Evolutionary conservation across 2,329 filamentous ascomycete species (phyloP).

Genomic region (Penicillium sumatraense): DNA sequence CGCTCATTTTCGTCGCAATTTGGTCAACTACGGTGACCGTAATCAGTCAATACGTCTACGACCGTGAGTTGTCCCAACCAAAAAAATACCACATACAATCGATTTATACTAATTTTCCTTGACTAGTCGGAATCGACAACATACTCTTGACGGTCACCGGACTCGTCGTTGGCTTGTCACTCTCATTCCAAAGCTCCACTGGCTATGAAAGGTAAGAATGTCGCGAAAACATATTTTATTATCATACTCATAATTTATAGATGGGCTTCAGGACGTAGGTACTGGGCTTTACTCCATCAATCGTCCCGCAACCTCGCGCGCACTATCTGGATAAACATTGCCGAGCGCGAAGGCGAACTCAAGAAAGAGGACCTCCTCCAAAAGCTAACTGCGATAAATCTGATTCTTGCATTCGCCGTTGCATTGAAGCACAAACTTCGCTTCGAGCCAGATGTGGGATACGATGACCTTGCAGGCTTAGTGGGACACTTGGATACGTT

Average conservation of each 20-base stretch:
- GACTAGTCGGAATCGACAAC: conserved; percentile 61
- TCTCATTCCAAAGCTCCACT: conserved; percentile 76
- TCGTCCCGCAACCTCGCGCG: conserved; percentile 65
- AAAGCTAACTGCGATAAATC: conserved; percentile 76
- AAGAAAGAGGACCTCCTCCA: conserved; percentile 71
- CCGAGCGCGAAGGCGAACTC: conserved; percentile 62
- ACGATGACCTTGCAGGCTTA: conserved; percentile 72
- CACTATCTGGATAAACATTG: conserved; percentile 79
- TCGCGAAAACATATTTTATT: too few species aligned
- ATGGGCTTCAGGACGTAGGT: conserved; percentile 67
- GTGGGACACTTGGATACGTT: conserved; percentile 77
- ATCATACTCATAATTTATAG: conserved; percentile 17
- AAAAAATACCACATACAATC: background rate
- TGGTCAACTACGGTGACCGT: conserved; percentile 71
- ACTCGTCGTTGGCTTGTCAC: conserved; percentile 77
- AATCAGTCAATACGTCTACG: conserved; percentile 54
- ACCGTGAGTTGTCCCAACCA: conserved; percentile 33
- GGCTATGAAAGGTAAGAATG: conserved; percentile 68
- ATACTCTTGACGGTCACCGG: conserved; percentile 75
- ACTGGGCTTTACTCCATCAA: conserved; percentile 63
- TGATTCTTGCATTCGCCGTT: conserved; percentile 75
- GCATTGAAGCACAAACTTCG: conserved; percentile 81
- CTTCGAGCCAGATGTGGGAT: conserved; percentile 79
- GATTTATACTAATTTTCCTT: conserved; percentile 6
- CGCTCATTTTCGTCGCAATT: conserved; percentile 62